Conservation (phyloP, 495 filamentous ascomycete genomes). For the Lasiosphaeria ovina region DNA sequence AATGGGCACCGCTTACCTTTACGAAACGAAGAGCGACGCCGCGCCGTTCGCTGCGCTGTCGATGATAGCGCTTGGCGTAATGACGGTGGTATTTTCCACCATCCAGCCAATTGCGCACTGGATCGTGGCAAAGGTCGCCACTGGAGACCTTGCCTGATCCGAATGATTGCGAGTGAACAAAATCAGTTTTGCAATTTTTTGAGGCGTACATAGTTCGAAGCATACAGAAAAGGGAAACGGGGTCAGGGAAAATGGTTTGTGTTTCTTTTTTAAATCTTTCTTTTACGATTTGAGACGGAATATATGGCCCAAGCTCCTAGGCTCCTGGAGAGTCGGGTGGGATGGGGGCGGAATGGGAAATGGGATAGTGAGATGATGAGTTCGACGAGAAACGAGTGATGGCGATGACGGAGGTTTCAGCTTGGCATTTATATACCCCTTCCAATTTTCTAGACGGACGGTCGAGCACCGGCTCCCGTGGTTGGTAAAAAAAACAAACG, state of each 20-base stretch:
- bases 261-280: neutral
- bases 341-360: neutral
- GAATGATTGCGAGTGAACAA: too few relatives aligned
- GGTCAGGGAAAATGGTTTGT: neutral
- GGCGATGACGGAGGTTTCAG: neutral
- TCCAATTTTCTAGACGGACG: slow-evolving; percentile 11
- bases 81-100: slow-evolving; percentile 45
- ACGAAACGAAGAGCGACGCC: slow-evolving; percentile 45
- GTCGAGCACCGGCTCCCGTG: slow-evolving; percentile 17
- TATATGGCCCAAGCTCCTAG: slow-evolving; percentile 3
- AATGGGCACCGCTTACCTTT: slow-evolving; percentile 50
- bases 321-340: slow-evolving; percentile 9
- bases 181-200: too few relatives aligned
- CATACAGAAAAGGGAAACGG: neutral
- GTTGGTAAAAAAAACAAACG: neutral
- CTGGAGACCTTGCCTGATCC: neutral
- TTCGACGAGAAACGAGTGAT: neutral
- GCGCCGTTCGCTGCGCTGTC: slow-evolving; percentile 47
- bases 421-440: slow-evolving; percentile 14
- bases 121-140: slow-evolving; percentile 20
- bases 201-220: too few relatives aligned
- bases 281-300: neutral
- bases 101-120: slow-evolving; percentile 30
- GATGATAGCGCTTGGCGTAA: slow-evolving; percentile 48
- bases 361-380: neutral